Percentiles rank a stretch among this genome's conserved stretches.
These are phyloP conservation scores for Laburnicola sp. DNA, from an alignment of 2,329 filamentous ascomycete species.

Conservation along the genomic window DNA sequence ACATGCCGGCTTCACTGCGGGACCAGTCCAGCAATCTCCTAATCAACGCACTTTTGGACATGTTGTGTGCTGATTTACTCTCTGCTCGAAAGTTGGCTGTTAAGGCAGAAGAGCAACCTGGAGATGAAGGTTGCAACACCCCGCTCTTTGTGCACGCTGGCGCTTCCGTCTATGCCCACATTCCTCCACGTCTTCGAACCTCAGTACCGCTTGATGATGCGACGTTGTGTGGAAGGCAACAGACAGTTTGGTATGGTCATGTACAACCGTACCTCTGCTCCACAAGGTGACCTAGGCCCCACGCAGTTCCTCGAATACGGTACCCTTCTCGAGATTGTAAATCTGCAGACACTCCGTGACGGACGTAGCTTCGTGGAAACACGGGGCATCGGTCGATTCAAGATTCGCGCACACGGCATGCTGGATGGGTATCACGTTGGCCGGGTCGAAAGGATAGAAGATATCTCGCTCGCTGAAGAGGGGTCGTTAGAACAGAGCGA, in stretches of 20 bases:
- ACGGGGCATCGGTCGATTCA: conserved; percentile 75
- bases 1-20: conserved; percentile 54
- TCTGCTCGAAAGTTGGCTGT: conserved; percentile 60
- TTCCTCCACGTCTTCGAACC: conserved; percentile 92
- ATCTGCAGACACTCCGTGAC: conserved; percentile 73
- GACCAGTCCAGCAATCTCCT: conserved; percentile 63
- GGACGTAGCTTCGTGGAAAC: conserved; percentile 82
- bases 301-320: conserved; percentile 72
- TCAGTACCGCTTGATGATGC: conserved; percentile 88
- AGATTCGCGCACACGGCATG: conserved; percentile 65
- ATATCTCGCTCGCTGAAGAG: conserved; percentile 80
- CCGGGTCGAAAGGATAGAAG: conserved; percentile 75
- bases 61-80: conserved; percentile 69
- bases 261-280: conserved; percentile 59
- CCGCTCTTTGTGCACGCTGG: conserved; percentile 78
- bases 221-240: conserved; percentile 72
- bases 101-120: conserved; percentile 60
- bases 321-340: conserved; percentile 75
- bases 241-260: conserved; percentile 85
- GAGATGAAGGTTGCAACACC: conserved; percentile 61
- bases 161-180: conserved; percentile 79
- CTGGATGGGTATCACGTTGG: conserved; percentile 79
- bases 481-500: conserved; percentile 74
- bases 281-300: conserved; percentile 57
- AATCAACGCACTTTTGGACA: conserved; percentile 64